phyloP scores from a whole-genome alignment of 2,329 filamentous ascomycete species.

The Madurella fahalii region DNA sequence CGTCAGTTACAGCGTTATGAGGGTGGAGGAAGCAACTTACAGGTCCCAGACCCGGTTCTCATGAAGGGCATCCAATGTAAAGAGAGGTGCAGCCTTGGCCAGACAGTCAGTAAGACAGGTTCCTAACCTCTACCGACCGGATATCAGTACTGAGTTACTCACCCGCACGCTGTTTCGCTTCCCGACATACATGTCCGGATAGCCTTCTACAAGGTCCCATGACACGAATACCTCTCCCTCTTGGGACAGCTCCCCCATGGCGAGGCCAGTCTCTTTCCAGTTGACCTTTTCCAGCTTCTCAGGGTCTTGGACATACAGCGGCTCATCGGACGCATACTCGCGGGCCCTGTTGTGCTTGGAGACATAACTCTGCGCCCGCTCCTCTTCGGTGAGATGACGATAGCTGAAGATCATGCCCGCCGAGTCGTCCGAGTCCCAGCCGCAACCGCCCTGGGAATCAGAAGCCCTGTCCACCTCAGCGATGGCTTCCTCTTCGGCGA shows the following conservation, averaged over 20 bases:
- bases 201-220: constrained; percentile 52
- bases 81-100: constrained; percentile 43
- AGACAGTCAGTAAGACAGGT: constrained; percentile 1
- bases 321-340: constrained; percentile 12
- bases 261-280: constrained; percentile 23
- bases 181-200: constrained; percentile 57
- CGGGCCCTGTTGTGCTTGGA: constrained; percentile 22
- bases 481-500: background rate
- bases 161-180: constrained; percentile 45
- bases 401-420: constrained; percentile 16
- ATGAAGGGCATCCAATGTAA: constrained; percentile 53
- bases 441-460: background rate
- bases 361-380: background rate
- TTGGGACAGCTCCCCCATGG: constrained; percentile 27
- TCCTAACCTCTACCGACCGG: background rate
- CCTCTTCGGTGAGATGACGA: constrained; percentile 13
- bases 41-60: constrained; percentile 67
- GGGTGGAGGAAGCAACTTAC: constrained; percentile 42
- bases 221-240: constrained; percentile 41
- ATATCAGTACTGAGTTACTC: constrained; percentile 1
- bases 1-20: constrained; percentile 9
- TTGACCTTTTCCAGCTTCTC: constrained; percentile 14
- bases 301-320: background rate
- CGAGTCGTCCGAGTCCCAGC: constrained; percentile 15
- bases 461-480: background rate